A percentile compares a stretch with the other conserved stretches of the same genome.
These are phyloP conservation scores for Apiotrichum veenhuisii DNA, from an alignment of 1,284 basidiomycete species.

Conservation along the genomic window DNA sequence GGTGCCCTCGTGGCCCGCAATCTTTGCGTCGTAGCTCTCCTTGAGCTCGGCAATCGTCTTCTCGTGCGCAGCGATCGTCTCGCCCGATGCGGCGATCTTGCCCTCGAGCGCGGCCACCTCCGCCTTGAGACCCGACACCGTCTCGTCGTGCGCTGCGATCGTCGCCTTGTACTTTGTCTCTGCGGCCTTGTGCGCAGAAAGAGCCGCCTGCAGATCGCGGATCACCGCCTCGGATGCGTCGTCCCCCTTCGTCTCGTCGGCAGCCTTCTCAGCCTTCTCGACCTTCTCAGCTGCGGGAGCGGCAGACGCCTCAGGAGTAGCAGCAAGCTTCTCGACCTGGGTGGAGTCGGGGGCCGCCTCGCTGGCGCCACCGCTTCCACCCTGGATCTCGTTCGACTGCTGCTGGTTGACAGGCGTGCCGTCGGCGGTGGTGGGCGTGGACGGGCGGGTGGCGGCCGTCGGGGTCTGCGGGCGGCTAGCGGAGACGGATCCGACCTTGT, in stretches of 20 bases:
- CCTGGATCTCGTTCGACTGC: neutral
- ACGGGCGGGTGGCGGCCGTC: neutral
- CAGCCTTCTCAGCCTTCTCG: neutral
- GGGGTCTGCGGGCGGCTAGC: neutral
- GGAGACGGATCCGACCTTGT: neutral
- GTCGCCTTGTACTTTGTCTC: neutral
- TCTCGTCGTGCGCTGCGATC: slow-evolving; percentile 4
- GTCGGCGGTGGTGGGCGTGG: neutral
- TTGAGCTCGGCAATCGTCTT: slow-evolving; percentile 23
- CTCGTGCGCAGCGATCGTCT: slow-evolving; percentile 11
- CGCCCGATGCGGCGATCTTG: neutral
- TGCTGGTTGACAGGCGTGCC: neutral
- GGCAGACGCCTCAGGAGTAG: neutral
- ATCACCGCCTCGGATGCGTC: neutral
- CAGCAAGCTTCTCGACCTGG: neutral
- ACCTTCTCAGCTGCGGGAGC: neutral
- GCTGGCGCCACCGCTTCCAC: neutral
- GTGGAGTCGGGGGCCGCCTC: neutral
- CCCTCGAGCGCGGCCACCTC: neutral
- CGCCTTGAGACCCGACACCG: neutral
- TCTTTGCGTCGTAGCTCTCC: slow-evolving; percentile 17
- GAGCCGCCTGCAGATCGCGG: neutral
- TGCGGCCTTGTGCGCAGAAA: neutral
- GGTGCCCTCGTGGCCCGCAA: slow-evolving; percentile 12
- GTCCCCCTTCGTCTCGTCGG: neutral